Evolutionary conservation across 108 stramenopile species (phyloP).

Genomic region (Stephanodiscus triporus): DNA sequence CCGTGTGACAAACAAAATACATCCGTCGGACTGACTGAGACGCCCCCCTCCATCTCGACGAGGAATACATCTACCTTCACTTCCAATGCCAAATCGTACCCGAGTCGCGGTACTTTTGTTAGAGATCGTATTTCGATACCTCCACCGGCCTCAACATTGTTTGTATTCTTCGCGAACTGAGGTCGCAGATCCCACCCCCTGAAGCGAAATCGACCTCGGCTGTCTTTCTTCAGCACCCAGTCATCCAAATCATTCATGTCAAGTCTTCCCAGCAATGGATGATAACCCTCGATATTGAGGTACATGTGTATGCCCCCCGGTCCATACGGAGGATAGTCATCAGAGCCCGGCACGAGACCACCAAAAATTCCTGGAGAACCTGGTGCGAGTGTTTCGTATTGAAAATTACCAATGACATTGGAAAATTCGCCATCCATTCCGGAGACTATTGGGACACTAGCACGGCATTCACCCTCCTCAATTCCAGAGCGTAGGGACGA

Average conservation of each 20-base stretch:
- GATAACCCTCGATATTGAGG: constrained; percentile 32
- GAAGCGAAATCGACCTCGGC: constrained; percentile 17
- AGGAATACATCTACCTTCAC: constrained; percentile 30
- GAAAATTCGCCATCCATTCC: background rate
- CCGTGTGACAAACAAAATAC: constrained; percentile 47
- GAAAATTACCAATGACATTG: constrained; percentile 3
- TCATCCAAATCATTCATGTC: constrained; percentile 37
- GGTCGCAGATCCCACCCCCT: background rate
- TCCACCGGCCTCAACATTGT: constrained; percentile 8
- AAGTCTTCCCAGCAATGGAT: constrained; percentile 48
- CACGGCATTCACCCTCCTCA: constrained; percentile 60
- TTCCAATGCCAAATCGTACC: constrained; percentile 18
- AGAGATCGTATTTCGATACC: constrained; percentile 40
- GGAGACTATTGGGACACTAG: constrained; percentile 25
- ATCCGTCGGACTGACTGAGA: constrained; percentile 5
- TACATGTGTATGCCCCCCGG: constrained; percentile 56
- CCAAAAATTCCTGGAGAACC: constrained; percentile 61
- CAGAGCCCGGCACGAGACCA: constrained; percentile 54
- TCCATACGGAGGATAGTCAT: constrained; percentile 56
- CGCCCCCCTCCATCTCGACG: constrained; percentile 13
- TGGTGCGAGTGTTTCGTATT: constrained; percentile 60
- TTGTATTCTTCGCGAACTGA: background rate
- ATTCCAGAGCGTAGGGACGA: constrained; percentile 50
- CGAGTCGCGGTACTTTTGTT: background rate
- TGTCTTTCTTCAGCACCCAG: constrained; percentile 16